Percentiles rank a stretch among this genome's conserved stretches.
Evolutionary conservation across 2,329 filamentous ascomycete species (phyloP).

Genomic region (Didymella arachidicola): DNA sequence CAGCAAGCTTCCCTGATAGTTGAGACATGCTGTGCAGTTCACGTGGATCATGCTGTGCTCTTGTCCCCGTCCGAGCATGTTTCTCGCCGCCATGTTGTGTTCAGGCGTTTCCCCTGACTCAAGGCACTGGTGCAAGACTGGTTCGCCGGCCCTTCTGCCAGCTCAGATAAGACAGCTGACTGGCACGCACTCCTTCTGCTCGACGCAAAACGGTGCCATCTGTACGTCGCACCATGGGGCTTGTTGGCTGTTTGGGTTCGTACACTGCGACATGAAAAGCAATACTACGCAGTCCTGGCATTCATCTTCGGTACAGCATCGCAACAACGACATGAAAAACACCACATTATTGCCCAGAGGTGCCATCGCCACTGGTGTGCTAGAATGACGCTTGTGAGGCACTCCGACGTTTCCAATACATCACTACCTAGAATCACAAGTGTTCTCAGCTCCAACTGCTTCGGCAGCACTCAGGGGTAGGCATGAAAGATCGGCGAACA

Average conservation of each 20-base stretch:
- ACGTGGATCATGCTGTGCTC: constrained; percentile 8
- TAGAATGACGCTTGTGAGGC: not conserved
- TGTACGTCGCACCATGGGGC: constrained; percentile 13
- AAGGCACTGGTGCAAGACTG: constrained; percentile 4
- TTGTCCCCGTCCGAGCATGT: not conserved
- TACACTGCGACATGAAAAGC: constrained; percentile 11
- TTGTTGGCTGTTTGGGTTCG: constrained; percentile 11
- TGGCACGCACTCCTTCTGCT: not conserved
- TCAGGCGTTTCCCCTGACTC: constrained; percentile 9
- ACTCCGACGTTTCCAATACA: not conserved
- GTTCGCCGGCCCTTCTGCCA: constrained; percentile 16
- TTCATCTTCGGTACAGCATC: not conserved
- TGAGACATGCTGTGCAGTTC: constrained; percentile 6
- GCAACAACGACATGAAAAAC: not conserved
- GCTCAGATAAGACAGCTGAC: constrained; percentile 10
- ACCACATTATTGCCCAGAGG: not conserved
- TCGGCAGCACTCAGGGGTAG: constrained; percentile 1
- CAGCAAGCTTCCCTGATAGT: constrained; percentile 4
- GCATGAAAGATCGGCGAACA: not conserved
- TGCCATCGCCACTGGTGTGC: not conserved
- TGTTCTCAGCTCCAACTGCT: not conserved
- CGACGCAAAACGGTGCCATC: constrained; percentile 2
- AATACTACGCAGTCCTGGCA: constrained; percentile 5
- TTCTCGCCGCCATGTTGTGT: constrained; percentile 2
- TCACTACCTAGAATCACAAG: not conserved